Percentiles rank a stretch among this genome's conserved stretches.
Conservation (phyloP, 768 basidiomycete genomes). For the Pleurotus citrinopileatus region DNA sequence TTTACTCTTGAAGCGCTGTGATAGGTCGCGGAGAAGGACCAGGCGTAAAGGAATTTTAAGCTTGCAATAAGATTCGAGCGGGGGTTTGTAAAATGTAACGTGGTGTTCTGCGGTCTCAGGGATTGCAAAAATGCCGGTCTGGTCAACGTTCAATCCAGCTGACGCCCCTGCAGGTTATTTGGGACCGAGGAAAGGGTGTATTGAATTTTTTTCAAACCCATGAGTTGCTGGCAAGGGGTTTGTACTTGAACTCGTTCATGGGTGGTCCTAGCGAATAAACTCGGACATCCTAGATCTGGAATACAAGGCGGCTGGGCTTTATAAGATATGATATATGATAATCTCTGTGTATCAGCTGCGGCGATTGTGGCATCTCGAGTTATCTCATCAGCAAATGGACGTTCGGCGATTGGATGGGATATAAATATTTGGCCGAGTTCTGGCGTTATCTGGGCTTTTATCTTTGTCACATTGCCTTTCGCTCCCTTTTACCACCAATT, state of each 20-base stretch:
- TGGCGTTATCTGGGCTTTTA: constrained; percentile 7
- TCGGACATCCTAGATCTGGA: no score
- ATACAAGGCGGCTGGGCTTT: no score
- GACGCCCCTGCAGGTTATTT: constrained; percentile 3
- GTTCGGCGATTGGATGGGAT: constrained; percentile 30
- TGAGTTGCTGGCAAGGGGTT: no score
- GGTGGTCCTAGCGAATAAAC: no score
- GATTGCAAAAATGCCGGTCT: not conserved
- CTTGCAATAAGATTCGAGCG: not conserved
- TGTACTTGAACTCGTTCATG: no score
- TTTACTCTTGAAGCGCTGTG: not conserved
- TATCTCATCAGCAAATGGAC: constrained; percentile 27
- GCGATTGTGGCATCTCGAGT: constrained; percentile 14
- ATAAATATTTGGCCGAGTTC: constrained; percentile 8
- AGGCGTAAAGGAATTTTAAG: not conserved
- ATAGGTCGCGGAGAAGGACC: not conserved
- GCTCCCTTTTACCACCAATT: not conserved
- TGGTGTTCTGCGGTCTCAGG: constrained; percentile 1
- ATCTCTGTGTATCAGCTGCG: constrained; percentile 3
- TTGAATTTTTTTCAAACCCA: not conserved
- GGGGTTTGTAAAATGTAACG: not conserved
- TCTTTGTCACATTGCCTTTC: not conserved
- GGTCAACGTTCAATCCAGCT: no score
- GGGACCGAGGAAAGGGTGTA: not conserved
- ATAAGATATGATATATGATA: constrained; percentile 6